These are phyloP conservation scores for Carpinus fangiana DNA, from an alignment of 306 rosid species.

Conservation along the genomic window DNA sequence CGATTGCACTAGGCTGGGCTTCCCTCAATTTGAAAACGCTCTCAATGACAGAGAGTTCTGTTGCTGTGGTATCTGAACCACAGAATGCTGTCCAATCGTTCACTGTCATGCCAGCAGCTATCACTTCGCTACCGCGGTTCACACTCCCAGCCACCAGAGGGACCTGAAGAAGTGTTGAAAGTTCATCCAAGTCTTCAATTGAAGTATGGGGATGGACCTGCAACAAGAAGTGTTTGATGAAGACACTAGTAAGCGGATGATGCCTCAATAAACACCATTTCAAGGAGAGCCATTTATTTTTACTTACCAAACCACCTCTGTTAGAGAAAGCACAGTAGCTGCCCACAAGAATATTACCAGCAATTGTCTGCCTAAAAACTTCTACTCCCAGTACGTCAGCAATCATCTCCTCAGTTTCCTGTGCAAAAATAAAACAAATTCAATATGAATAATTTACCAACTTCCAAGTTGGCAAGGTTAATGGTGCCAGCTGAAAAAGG, in stretches of 20 bases:
- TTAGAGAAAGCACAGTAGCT: slow-evolving; percentile 87
- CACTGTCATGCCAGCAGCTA: slow-evolving; percentile 80
- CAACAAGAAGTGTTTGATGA: slow-evolving; percentile 17
- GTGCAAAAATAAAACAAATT: slow-evolving; percentile 27
- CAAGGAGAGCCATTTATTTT: not conserved
- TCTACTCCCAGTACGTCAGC: slow-evolving; percentile 96
- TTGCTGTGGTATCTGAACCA: slow-evolving; percentile 91
- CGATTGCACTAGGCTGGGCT: slow-evolving; percentile 80
- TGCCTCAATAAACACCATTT: not conserved
- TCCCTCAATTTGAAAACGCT: slow-evolving; percentile 90
- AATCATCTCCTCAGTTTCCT: slow-evolving; percentile 95
- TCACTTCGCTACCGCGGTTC: slow-evolving; percentile 89
- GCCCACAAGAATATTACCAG: slow-evolving; percentile 89
- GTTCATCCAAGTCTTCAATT: slow-evolving; percentile 86
- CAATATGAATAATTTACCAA: slow-evolving; percentile 9
- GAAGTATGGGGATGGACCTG: slow-evolving; percentile 98
- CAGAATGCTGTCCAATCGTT: slow-evolving; percentile 98
- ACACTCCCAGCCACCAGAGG: slow-evolving; percentile 90
- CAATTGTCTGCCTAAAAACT: slow-evolving; percentile 93
- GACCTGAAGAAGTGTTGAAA: slow-evolving; percentile 92
- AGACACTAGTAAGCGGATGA: not conserved
- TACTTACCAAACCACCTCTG: slow-evolving; percentile 88
- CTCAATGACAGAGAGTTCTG: slow-evolving; percentile 88
- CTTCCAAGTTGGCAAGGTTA: slow-evolving; percentile 6
- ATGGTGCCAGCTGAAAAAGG: not conserved